Base-by-base conservation (phyloP, 2,329 filamentous ascomycete genomes). In the Colletotrichum limetticola region DNA sequence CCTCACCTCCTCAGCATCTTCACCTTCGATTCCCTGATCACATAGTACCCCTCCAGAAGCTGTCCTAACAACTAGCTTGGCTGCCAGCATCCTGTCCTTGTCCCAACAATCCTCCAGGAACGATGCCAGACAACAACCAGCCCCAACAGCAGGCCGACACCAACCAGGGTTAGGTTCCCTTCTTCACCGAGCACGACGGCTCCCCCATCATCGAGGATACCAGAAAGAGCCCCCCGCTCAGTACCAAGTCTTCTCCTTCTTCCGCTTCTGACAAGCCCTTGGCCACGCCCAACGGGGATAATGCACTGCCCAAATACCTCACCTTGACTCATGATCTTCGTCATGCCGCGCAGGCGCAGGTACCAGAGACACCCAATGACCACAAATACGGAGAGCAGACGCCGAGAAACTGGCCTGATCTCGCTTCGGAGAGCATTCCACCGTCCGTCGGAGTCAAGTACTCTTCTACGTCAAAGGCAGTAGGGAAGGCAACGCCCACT, bases 181-280 rank as follows among this genome's bases (percentile, higher is more conserved):
- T 71, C 56, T 66, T 71, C 6, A 73, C 71, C 6, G 71, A 73
- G 24, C 67, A 73, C 3, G 61, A 71, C 28, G 66, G 56, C 11
- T 63, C 32, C 5, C 71, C 66, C 24, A 65, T 71, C 11, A 22
- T 61, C 22, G 67, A 71, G 11, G 30, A 53, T 37, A 64, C 35
- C 4, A 66, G 35, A 16, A 24, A 42, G 5, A 12, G 5, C 8
- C 28, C 19, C 14, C 26, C 30, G 6, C 35, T 22, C 46, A 9
- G 46, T 24, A 3, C 12, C 22, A 14, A 61, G 9, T 28, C 14
- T 14, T 11, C 28, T 24, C 19, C 32, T 7, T 28, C 42, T 5
- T 35, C 42, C 30, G 55, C 28, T 28, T 60, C 28, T 22, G 35
- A 12, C 14, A 61, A 37, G 22, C 56, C 67, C 19, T 19, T 42